phyloP scores from a whole-genome alignment of 2,329 filamentous ascomycete species.

The Sclerotinia nivalis region DNA sequence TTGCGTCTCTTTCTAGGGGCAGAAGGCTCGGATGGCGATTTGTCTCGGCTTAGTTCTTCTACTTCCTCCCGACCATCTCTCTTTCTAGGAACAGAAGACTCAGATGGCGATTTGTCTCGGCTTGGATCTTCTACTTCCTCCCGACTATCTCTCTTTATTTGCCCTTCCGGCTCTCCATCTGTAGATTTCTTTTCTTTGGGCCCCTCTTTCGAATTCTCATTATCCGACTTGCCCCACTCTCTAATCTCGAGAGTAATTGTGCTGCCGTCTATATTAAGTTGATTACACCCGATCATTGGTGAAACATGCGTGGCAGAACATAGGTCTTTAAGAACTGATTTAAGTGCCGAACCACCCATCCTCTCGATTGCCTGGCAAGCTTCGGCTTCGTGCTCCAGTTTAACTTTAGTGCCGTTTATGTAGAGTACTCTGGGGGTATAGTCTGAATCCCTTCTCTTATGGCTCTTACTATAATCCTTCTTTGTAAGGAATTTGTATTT shows the following conservation, averaged over 20 bases:
- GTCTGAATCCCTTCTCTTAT: neutral
- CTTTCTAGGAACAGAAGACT: too few relatives aligned
- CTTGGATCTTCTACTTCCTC: too few relatives aligned
- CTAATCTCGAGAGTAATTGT: neutral
- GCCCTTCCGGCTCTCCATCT: too few relatives aligned
- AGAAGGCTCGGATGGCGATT: too few relatives aligned
- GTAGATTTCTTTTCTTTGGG: neutral
- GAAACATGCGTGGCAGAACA: neutral
- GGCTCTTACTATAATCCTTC: neutral
- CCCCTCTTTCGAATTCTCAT: neutral
- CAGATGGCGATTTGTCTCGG: too few relatives aligned
- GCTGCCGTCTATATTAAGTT: neutral
- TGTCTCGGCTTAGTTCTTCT: too few relatives aligned
- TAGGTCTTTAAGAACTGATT: neutral
- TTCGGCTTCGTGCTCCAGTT: neutral
- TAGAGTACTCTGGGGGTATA: neutral
- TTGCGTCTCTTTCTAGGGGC: too few relatives aligned
- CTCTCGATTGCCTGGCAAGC: neutral
- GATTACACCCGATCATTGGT: fast-evolving
- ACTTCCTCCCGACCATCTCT: too few relatives aligned
- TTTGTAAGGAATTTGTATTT: neutral
- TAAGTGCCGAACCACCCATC: neutral
- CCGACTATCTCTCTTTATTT: too few relatives aligned
- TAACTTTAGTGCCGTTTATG: neutral
- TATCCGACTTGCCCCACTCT: neutral